Evolutionary conservation across 108 stramenopile species (phyloP).

Genomic region (Conticribra weissflogii): DNA sequence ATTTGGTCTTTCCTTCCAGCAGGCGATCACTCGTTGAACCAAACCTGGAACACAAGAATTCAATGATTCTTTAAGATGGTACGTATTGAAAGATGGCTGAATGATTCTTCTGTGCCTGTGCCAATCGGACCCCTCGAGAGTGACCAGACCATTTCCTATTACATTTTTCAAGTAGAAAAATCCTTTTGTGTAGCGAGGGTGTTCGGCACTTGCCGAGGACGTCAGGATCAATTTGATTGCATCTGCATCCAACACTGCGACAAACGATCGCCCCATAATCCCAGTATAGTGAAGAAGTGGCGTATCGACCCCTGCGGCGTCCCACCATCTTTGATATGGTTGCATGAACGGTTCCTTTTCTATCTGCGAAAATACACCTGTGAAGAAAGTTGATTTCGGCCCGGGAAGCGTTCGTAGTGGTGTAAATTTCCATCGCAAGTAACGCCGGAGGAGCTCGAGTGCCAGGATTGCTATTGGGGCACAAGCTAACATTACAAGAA

Average conservation of each 20-base stretch:
- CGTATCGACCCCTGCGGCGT: conserved; percentile 48
- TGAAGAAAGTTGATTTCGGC: conserved; percentile 19
- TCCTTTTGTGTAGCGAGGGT: conserved; percentile 46
- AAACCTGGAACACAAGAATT: conserved; percentile 39
- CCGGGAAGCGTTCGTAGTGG: conserved; percentile 11
- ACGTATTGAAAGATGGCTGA: conserved; percentile 59
- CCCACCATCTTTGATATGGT: conserved; percentile 62
- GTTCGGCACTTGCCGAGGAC: conserved; percentile 24
- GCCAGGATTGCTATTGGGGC: too few relatives aligned
- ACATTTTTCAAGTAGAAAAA: conserved; percentile 24
- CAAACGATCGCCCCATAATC: conserved; percentile 38
- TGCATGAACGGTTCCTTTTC: conserved; percentile 51
- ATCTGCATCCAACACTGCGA: conserved; percentile 53
- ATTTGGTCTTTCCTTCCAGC: conserved; percentile 50
- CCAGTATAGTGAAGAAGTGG: conserved; percentile 54
- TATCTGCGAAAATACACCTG: conserved; percentile 42
- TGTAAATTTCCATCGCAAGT: conserved; percentile 18
- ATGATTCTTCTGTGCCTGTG: conserved; percentile 65
- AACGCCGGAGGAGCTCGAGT: conserved; percentile 7
- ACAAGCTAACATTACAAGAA: too few relatives aligned
- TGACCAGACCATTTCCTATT: conserved; percentile 59
- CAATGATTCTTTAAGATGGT: conserved; percentile 45
- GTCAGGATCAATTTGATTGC: conserved; percentile 51
- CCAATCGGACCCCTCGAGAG: conserved; percentile 63
- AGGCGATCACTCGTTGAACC: conserved; percentile 30